Percentiles rank a stretch among this genome's conserved stretches.
phyloP scores from a whole-genome alignment of 2,329 filamentous ascomycete species.

The Chaetomiaceae sp. region DNA sequence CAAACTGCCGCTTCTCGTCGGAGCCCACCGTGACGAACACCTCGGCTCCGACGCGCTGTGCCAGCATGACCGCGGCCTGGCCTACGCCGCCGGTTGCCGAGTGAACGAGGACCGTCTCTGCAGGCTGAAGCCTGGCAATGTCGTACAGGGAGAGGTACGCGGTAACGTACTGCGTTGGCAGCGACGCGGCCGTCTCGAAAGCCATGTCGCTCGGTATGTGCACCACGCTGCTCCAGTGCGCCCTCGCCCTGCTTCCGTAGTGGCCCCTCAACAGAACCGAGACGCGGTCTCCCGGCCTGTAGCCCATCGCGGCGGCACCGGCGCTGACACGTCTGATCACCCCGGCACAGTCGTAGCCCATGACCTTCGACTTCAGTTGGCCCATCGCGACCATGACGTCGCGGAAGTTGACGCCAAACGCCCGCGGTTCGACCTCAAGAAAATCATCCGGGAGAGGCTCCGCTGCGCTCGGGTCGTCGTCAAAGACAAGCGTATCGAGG shows the following conservation, averaged over 20 bases:
- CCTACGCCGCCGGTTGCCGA: constrained; percentile 34
- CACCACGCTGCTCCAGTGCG: constrained; percentile 23
- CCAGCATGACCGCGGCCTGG: constrained; percentile 31
- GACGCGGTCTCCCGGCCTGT: constrained; percentile 26
- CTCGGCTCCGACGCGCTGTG: constrained; percentile 29
- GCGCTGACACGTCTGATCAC: constrained; percentile 22
- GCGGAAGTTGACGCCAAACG: constrained; percentile 37
- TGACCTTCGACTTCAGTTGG: constrained; percentile 24
- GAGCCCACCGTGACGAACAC: constrained; percentile 37
- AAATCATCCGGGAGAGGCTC: constrained; percentile 25
- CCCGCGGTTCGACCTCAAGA: constrained; percentile 33
- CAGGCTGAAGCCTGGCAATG: constrained; percentile 21
- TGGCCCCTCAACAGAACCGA: constrained; percentile 16
- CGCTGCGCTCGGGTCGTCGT: constrained; percentile 19
- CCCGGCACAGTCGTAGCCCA: constrained; percentile 30
- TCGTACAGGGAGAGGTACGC: constrained; percentile 27
- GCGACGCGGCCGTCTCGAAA: constrained; percentile 35
- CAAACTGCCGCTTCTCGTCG: constrained; percentile 34
- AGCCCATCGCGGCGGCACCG: constrained; percentile 10
- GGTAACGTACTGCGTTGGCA: constrained; percentile 33
- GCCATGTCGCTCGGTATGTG: constrained; percentile 33
- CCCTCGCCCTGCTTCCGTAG: constrained; percentile 18
- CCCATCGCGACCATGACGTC: constrained; percentile 36
- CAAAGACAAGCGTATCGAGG: constrained; percentile 23
- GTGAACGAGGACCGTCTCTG: constrained; percentile 33